Evolutionary conservation across 805 yeast genomes (phyloP).

Genomic region (Saturnispora gosingensis): DNA sequence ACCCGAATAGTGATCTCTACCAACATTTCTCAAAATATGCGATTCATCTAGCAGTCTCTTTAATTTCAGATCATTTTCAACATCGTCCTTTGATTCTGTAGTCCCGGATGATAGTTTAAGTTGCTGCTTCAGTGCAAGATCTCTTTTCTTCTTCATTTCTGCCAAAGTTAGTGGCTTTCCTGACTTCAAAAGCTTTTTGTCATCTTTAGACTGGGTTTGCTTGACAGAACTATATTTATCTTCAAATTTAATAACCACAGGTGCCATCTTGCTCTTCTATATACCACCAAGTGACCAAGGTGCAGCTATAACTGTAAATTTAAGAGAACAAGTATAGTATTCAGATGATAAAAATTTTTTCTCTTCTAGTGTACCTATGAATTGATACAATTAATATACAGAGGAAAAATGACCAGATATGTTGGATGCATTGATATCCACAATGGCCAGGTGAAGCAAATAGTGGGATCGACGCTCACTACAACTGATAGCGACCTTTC

Average conservation of each 20-base stretch:
- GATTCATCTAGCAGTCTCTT: constrained; percentile 66
- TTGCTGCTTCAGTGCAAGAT: constrained; percentile 25
- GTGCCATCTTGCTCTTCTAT: constrained; percentile 21
- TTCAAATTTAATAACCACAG: constrained; percentile 40
- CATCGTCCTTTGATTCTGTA: constrained; percentile 40
- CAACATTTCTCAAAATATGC: constrained; percentile 42
- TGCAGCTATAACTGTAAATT: not conserved
- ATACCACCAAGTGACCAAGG: not conserved
- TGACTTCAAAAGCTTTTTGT: constrained; percentile 42
- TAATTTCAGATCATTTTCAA: constrained; percentile 62
- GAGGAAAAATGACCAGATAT: constrained; percentile 60
- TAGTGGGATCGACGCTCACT: constrained; percentile 84
- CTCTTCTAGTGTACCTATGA: not conserved
- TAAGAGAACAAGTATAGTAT: not conserved
- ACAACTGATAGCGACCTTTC: constrained; percentile 33
- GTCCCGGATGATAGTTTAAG: constrained; percentile 14
- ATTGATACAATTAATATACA: not conserved
- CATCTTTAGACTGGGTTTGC: constrained; percentile 29
- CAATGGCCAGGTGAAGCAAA: constrained; percentile 90
- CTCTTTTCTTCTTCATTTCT: constrained; percentile 30
- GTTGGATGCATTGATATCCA: constrained; percentile 96
- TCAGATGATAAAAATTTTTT: not conserved
- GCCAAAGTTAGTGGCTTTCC: constrained; percentile 52
- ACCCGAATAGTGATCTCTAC: constrained; percentile 40
- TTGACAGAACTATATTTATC: constrained; percentile 26